Conservation (phyloP, 2,329 filamentous ascomycete species). For the Podosphaera fusca region DNA sequence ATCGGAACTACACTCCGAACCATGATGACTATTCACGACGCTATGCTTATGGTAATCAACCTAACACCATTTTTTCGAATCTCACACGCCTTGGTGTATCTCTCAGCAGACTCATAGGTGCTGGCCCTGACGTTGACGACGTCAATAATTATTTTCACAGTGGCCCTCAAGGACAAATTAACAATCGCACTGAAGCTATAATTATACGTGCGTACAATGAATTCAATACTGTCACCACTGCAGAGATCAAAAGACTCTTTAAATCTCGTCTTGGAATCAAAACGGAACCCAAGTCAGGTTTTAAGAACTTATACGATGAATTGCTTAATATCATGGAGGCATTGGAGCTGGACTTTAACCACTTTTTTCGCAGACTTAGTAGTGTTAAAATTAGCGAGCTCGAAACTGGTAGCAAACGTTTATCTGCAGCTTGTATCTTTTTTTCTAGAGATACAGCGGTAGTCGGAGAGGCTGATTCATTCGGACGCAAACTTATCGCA, state of each 20-base stretch:
- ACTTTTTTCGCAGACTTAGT: constrained; percentile 70
- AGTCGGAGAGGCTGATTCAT: constrained; percentile 36
- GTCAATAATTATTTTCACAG: constrained; percentile 47
- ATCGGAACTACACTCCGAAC: constrained; percentile 84
- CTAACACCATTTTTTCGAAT: constrained; percentile 97
- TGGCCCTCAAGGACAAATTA: constrained; percentile 43
- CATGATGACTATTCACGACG: constrained; percentile 77
- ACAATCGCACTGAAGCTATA: constrained; percentile 59
- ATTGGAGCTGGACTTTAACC: constrained; percentile 75
- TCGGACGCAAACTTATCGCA: constrained; percentile 34
- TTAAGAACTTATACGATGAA: constrained; percentile 60
- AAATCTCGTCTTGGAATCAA: constrained; percentile 54
- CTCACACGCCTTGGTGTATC: constrained; percentile 76
- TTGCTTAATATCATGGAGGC: constrained; percentile 61
- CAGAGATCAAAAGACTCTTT: constrained; percentile 81
- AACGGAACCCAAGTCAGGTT: constrained; percentile 46
- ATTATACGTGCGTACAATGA: constrained; percentile 68
- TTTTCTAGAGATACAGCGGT: constrained; percentile 55
- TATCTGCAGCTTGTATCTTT: constrained; percentile 45
- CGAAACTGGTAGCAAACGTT: constrained; percentile 37
- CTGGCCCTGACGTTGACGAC: constrained; percentile 49
- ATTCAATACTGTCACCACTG: constrained; percentile 66
- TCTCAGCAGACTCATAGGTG: constrained; percentile 68
- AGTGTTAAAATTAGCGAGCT: constrained; percentile 37
- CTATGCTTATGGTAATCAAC: constrained; percentile 85